A percentile compares a stretch with the other conserved stretches of the same genome.
Evolutionary conservation across 148 eudicot genomes (phyloP).

Genomic region (Rhododendron williamsianum): DNA sequence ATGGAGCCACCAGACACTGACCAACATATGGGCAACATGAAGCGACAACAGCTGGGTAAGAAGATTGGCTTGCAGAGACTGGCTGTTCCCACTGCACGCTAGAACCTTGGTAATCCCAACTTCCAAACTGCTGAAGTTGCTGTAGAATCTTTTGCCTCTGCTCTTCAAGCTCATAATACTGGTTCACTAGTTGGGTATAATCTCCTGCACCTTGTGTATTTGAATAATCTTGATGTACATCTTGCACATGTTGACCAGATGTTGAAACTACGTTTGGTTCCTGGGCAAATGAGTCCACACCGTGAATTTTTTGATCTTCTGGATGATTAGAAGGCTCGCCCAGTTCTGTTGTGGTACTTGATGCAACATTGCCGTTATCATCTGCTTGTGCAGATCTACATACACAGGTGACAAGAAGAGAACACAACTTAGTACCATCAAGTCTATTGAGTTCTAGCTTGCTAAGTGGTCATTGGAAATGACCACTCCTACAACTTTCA

Average conservation of each 20-base stretch:
- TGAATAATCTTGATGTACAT: constrained; percentile 20
- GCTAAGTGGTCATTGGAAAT: background rate
- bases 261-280: constrained; percentile 20
- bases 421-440: constrained; percentile 11
- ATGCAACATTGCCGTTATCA: constrained; percentile 17
- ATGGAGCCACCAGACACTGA: constrained; percentile 46
- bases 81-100: constrained; percentile 35
- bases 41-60: constrained; percentile 27
- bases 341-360: constrained; percentile 17
- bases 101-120: constrained; percentile 36
- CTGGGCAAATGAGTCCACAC: constrained; percentile 19
- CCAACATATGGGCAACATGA: constrained; percentile 43
- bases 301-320: constrained; percentile 20
- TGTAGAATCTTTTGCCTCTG: constrained; percentile 69
- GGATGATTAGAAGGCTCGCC: constrained; percentile 22
- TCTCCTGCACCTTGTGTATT: constrained; percentile 40
- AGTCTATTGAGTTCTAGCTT: background rate
- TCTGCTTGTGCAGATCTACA: constrained; percentile 32
- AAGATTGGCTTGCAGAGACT: constrained; percentile 24
- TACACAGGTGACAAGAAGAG: background rate
- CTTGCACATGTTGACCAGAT: constrained; percentile 22
- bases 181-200: constrained; percentile 49
- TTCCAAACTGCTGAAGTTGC: constrained; percentile 53
- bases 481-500: too few relatives aligned
- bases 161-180: constrained; percentile 71